Evolutionary conservation across 1,284 basidiomycete genomes (phyloP).

Genomic region (Neolentinus lepideus): DNA sequence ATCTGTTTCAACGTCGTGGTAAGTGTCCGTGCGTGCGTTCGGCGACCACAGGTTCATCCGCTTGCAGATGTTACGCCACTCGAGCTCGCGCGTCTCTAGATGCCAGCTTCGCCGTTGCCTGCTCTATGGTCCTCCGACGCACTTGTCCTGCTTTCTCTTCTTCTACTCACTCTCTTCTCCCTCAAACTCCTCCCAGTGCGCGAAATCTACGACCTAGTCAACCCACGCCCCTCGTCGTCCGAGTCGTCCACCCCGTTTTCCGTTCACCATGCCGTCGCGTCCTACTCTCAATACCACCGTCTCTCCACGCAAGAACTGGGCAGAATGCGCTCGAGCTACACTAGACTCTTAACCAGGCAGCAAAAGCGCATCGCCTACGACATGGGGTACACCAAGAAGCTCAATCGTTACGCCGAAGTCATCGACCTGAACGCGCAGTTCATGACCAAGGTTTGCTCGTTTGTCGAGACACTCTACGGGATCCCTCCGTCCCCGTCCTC

Average conservation of each 20-base stretch:
- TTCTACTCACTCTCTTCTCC: not conserved
- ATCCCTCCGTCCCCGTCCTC: conserved; percentile 5
- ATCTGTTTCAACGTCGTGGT: too few species aligned
- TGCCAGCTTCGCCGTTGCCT: not conserved
- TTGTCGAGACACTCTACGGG: conserved; percentile 24
- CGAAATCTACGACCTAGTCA: not conserved
- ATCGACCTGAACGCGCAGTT: conserved; percentile 38
- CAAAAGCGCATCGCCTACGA: conserved; percentile 42
- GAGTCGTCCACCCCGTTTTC: conserved; percentile 21
- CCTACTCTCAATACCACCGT: conserved; percentile 28
- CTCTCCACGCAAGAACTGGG: conserved; percentile 29
- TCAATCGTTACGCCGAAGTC: conserved; percentile 35
- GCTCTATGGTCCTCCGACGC: not conserved
- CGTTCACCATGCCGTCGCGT: conserved; percentile 26
- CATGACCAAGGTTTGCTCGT: conserved; percentile 36
- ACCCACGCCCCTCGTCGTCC: not conserved
- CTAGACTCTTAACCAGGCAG: conserved; percentile 23
- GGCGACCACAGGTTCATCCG: too few species aligned
- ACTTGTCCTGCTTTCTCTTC: not conserved
- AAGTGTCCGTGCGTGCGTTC: too few species aligned
- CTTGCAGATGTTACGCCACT: too few species aligned
- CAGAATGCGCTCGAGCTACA: conserved; percentile 30
- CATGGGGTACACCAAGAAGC: conserved; percentile 46
- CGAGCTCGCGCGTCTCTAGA: not conserved
- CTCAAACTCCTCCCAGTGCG: conserved; percentile 1